Conservation (phyloP, 805 yeast species). For the Cephaloascus albidus region DNA sequence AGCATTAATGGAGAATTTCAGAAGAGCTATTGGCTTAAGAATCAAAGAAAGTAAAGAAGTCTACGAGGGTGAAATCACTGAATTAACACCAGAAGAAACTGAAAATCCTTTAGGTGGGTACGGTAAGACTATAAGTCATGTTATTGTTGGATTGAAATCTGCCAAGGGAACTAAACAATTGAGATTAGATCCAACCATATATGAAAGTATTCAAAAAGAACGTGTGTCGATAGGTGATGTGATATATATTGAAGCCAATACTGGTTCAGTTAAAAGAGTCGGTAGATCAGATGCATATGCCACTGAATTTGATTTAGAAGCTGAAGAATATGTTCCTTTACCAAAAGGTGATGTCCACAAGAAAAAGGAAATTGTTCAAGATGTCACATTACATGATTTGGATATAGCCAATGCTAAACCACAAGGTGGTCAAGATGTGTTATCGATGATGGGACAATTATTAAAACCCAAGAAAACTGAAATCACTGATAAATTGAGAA, state of each 20-base stretch:
- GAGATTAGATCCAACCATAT: constrained; percentile 86
- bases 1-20: constrained; percentile 89
- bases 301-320: constrained; percentile 95
- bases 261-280: constrained; percentile 94
- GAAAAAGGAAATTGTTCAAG: constrained; percentile 96
- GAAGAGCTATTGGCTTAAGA: constrained; percentile 93
- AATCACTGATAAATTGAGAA: constrained; percentile 89
- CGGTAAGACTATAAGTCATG: constrained; percentile 94
- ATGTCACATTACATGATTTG: constrained; percentile 90
- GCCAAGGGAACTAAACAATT: constrained; percentile 86
- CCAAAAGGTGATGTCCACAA: constrained; percentile 99
- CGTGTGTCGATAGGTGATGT: constrained; percentile 94
- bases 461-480: constrained; percentile 95
- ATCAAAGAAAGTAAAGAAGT: constrained; percentile 97
- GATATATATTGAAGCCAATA: constrained; percentile 92
- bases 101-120: constrained; percentile 97
- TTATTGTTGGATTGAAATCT: constrained; percentile 85
- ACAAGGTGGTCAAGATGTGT: constrained; percentile 92
- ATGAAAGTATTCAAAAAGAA: constrained; percentile 92
- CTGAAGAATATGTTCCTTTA: constrained; percentile 96
- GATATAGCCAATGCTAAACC: constrained; percentile 97
- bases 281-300: constrained; percentile 99
- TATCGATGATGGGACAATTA: constrained; percentile 94
- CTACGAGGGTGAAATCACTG: constrained; percentile 97
- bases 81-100: constrained; percentile 89